phyloP scores from a whole-genome alignment of 345 rosid genomes.

The Eucalyptus viminalis region DNA sequence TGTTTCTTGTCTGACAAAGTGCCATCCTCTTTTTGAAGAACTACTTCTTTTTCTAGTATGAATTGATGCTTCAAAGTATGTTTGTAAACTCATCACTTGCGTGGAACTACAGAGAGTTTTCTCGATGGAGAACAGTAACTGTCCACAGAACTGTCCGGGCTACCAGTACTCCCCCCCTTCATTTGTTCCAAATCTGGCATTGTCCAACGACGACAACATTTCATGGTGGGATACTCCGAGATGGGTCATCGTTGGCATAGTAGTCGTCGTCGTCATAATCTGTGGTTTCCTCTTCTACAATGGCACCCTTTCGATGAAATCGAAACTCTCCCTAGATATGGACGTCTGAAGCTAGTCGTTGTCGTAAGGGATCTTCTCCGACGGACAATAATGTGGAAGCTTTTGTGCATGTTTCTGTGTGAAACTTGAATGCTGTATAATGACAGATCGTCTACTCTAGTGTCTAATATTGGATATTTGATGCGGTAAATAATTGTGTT shows the following conservation, averaged over 20 bases:
- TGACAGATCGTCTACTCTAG: too few species aligned
- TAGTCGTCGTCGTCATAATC: not conserved
- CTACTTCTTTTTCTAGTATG: not conserved
- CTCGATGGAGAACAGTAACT: not conserved
- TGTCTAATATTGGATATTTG: too few species aligned
- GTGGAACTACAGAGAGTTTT: too few species aligned
- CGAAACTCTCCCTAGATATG: accelerated
- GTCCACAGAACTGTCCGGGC: not conserved
- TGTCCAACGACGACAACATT: not conserved
- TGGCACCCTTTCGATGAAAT: accelerated
- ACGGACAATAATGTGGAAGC: not conserved
- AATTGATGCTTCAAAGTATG: not conserved
- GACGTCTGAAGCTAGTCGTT: accelerated
- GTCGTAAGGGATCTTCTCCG: not conserved
- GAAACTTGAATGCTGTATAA: too few species aligned
- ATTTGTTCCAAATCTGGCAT: not conserved
- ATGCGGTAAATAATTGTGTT: too few species aligned
- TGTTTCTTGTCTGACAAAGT: not conserved
- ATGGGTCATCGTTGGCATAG: not conserved
- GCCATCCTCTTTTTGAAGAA: not conserved
- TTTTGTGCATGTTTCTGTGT: not conserved
- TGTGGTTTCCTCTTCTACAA: not conserved
- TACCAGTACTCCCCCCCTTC: not conserved
- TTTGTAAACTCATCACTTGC: too few species aligned
- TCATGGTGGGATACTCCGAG: not conserved